A percentile compares a stretch with the other conserved stretches of the same genome.
Conservation (phyloP, 1,139 yeast genomes). For the Diutina siamensis region DNA sequence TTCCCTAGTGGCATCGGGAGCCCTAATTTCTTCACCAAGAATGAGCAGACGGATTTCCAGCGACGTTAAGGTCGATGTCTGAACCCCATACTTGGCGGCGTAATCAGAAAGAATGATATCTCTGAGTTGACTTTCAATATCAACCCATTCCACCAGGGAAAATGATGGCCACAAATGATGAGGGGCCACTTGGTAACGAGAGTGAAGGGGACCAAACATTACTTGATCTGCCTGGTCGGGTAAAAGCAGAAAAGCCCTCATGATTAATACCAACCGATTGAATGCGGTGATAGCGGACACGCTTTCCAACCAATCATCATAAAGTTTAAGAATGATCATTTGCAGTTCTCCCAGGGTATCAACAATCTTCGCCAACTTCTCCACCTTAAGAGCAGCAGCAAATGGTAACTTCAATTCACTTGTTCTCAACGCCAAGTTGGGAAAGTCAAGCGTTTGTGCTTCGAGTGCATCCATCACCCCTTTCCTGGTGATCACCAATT, state of each 20-base stretch:
- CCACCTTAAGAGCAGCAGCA: conserved; percentile 74
- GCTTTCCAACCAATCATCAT: conserved; percentile 86
- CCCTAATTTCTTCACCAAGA: conserved; percentile 85
- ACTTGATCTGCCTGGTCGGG: conserved; percentile 45
- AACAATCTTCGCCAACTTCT: conserved; percentile 69
- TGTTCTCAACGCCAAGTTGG: conserved; percentile 80
- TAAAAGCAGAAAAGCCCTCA: conserved; percentile 72
- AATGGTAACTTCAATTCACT: conserved; percentile 88
- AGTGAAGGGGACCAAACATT: not conserved
- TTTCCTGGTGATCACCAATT: conserved; percentile 78
- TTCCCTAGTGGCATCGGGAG: conserved; percentile 74
- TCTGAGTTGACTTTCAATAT: conserved; percentile 75
- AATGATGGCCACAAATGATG: conserved; percentile 94
- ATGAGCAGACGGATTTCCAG: conserved; percentile 89
- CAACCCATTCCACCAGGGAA: conserved; percentile 82
- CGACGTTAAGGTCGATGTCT: conserved; percentile 80
- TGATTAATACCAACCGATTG: conserved; percentile 67
- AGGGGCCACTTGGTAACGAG: not conserved
- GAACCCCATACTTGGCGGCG: conserved; percentile 75
- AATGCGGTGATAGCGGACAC: conserved; percentile 91
- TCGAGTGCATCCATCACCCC: conserved; percentile 93
- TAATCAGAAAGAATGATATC: conserved; percentile 82
- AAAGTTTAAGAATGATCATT: conserved; percentile 81
- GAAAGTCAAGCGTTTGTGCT: conserved; percentile 95
- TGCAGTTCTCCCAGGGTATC: conserved; percentile 85